Evolutionary conservation across 495 filamentous ascomycete genomes (phyloP).

Genomic region (Aspergillus saccharolyticus): DNA sequence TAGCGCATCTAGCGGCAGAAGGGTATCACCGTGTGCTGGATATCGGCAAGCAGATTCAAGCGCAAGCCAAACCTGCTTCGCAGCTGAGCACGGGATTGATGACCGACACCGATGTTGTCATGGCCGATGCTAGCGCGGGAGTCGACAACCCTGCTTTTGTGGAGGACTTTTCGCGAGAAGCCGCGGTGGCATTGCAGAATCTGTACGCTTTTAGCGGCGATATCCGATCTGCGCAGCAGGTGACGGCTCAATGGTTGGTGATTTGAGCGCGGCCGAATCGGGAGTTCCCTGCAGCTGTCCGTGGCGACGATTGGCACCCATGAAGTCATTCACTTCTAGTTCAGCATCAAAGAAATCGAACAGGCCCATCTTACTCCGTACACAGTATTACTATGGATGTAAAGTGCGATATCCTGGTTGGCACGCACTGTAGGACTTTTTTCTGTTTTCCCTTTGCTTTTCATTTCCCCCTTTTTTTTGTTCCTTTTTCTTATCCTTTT

Average conservation of each 20-base stretch:
- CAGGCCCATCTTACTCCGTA: too few relatives aligned
- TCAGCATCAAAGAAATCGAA: too few relatives aligned
- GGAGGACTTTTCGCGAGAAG: slow-evolving; percentile 67
- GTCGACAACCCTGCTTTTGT: slow-evolving; percentile 21
- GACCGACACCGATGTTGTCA: slow-evolving; percentile 21
- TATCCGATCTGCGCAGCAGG: slow-evolving; percentile 43
- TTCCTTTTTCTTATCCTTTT: too few relatives aligned
- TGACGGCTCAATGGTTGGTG: slow-evolving; percentile 51
- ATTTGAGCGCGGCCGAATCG: slow-evolving; percentile 2
- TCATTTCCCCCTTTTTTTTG: too few relatives aligned
- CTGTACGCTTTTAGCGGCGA: slow-evolving; percentile 63
- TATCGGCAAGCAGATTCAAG: slow-evolving; percentile 40
- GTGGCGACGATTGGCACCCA: not conserved
- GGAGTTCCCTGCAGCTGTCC: too few relatives aligned
- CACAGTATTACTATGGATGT: too few relatives aligned
- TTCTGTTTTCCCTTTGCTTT: too few relatives aligned
- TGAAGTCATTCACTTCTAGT: too few relatives aligned
- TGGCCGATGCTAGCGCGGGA: slow-evolving; percentile 21
- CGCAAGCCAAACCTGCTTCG: slow-evolving; percentile 8
- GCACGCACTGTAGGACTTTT: too few relatives aligned
- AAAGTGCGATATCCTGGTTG: too few relatives aligned
- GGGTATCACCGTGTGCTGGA: slow-evolving; percentile 61
- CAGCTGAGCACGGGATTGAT: slow-evolving; percentile 5
- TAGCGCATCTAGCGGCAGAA: slow-evolving; percentile 70
- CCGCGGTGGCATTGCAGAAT: slow-evolving; percentile 69